Evolutionary conservation across 1,139 yeast genomes (phyloP), one percentile per base, ranked within the genome.

Genomic region (Casaregolazyma suthepensis): DNA sequence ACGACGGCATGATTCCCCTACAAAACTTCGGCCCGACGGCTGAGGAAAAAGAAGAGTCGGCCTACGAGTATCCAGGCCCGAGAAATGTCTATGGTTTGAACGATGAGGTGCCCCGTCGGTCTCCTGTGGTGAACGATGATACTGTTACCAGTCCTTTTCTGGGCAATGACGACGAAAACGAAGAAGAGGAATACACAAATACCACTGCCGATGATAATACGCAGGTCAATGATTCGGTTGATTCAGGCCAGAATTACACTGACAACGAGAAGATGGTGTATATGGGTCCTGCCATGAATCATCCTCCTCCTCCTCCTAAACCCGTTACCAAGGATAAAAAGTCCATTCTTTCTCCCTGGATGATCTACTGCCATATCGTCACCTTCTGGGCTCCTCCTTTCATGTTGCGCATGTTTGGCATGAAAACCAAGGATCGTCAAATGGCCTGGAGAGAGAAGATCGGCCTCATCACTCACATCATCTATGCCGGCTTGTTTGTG

Each of bases 381-480:
- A 91, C 98, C 0, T 89, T 89, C 68, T 91, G 96, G 94, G 95
- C 96, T 2, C 96, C 97, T 0, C 79, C 85, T 2, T 85, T 91
- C 0, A 59, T 91, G 37, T 72, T 93, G 64, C 75, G 75, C 50
- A 69, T 86, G 52, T 87, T 82, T 70, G 98, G 98, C 3, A 79
- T 91, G 78, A 79, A 79, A 44, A 83, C 87, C 29, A 81, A 82
- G 62, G 90, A 83, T 51, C 81, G 96, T 59, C 97, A 89, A 68
- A 81, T 83, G 75, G 98, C 98, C 0, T 93, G 99, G 99, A 79
- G 98, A 67, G 99, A 93, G 68, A 93, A 93, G 67, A 85, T 91
- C 46, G 98, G 88, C 1, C 76, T 93, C 53, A 76, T 93, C 52
- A 78, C 94, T 1, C 77, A 90, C 57, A 89, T 93, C 63, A 62